These are phyloP conservation scores for Eimeria maxima DNA, from an alignment of 169 alveolate genomes.

Conservation along the genomic window DNA sequence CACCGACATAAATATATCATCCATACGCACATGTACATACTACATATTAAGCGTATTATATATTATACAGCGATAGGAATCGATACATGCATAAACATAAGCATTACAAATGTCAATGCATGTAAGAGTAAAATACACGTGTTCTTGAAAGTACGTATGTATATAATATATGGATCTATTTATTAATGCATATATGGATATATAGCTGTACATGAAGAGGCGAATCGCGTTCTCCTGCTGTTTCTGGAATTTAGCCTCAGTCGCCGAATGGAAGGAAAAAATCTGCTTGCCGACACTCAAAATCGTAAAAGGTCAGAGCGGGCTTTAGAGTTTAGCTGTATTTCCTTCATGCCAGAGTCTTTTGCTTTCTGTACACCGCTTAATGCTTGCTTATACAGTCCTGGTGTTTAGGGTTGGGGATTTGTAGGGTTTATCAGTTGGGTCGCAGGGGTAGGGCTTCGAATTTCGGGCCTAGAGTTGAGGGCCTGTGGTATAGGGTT, in stretches of 20 bases:
- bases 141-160: too few relatives aligned
- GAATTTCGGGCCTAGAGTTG: too few relatives aligned
- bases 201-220: too few relatives aligned
- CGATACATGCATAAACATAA: background rate
- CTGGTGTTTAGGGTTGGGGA: background rate
- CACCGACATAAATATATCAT: too few relatives aligned
- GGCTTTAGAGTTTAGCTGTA: background rate
- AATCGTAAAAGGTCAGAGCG: constrained; percentile 62
- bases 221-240: background rate
- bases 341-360: background rate
- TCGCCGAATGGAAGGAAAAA: constrained; percentile 33
- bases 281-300: constrained; percentile 32
- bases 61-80: background rate
- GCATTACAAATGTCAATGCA: too few relatives aligned
- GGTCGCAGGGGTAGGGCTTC: too few relatives aligned
- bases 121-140: too few relatives aligned
- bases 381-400: background rate
- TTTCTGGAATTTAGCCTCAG: constrained; percentile 27
- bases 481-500: background rate
- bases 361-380: background rate
- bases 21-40: too few relatives aligned
- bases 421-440: too few relatives aligned
- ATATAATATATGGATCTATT: too few relatives aligned
- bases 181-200: too few relatives aligned
- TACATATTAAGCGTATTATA: background rate